phyloP scores from a whole-genome alignment of 345 rosid genomes.

The Excoecaria cochinchinensis region DNA sequence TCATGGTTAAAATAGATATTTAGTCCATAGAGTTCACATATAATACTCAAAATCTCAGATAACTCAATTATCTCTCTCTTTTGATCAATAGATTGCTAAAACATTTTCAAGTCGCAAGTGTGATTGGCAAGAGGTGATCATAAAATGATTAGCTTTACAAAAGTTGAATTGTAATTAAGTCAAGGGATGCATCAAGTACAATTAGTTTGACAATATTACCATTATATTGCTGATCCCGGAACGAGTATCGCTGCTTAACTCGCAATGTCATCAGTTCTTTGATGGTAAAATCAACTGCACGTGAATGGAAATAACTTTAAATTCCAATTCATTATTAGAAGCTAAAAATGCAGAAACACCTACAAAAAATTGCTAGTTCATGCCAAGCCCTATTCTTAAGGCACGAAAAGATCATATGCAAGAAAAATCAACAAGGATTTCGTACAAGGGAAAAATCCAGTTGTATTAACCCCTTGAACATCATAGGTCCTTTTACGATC shows the following conservation, averaged over 20 bases:
- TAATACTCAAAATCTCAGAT: too few species aligned
- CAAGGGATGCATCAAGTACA: neutral
- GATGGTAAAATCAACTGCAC: constrained; percentile 83
- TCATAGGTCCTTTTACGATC: constrained; percentile 77
- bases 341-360: neutral
- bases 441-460: constrained; percentile 82
- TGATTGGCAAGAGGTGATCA: neutral
- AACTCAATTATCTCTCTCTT: too few species aligned
- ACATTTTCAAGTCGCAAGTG: neutral
- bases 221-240: constrained; percentile 86
- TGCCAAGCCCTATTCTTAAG: neutral
- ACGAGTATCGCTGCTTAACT: constrained; percentile 73
- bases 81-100: too few species aligned
- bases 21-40: neutral
- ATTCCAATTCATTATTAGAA: neutral
- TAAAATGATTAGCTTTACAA: neutral
- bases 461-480: constrained; percentile 69
- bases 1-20: neutral
- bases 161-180: neutral
- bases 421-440: neutral
- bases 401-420: constrained; percentile 10
- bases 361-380: neutral
- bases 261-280: constrained; percentile 67
- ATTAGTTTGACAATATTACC: constrained; percentile 38
- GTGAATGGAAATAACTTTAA: constrained; percentile 12